Evolutionary conservation across 305 asterid genomes (phyloP), one percentile per base, ranked within the genome.

Genomic region (Fraxinus sp.): DNA sequence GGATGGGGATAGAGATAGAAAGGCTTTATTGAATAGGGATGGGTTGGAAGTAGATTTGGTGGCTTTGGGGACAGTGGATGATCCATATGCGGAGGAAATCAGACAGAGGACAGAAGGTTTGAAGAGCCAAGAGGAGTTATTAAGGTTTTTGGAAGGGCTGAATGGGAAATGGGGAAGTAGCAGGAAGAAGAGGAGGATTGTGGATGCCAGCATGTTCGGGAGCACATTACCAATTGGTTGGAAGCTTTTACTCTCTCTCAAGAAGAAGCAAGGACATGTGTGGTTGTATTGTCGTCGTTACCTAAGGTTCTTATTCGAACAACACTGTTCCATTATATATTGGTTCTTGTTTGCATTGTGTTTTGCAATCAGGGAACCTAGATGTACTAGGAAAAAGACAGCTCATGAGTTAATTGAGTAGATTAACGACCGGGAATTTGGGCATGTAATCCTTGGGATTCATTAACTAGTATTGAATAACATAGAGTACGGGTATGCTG

Each of bases 111-210:
- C 93, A 0, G 84, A 88, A 76, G 93, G 91, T 70, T 49, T 90
- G 84, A 80, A 14, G 71, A 92, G 87, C 13, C 90, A 87, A 82
- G 96, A 90, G 84, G 89, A 88, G 85, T 78, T 95, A 72, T 68
- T 90, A 85, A 92, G 82, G 73, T 94, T 90, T 73, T 82, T 94
- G 85, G 81, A 77, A 46, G 93, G 91, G 30, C 84, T 93, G 83
- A 80, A 86, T 70, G 99, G 98, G 82, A 83, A 89, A 81, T 95
- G 98, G 98, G 94, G 91, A 55, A 95, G 93, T 84, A 89, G 90
- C 88, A 91, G 97, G 84, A 92, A 81, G 91, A 95, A 90, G 91
- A 95, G 86, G 90, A 91, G 94, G 90, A 87, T 90, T 72, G 97
- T 91, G 44, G 94, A 95, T 78, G 98, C 97, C 1, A 76, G 85